Conservation (phyloP, 768 basidiomycete species). For the Tricholoma furcatifolium region DNA sequence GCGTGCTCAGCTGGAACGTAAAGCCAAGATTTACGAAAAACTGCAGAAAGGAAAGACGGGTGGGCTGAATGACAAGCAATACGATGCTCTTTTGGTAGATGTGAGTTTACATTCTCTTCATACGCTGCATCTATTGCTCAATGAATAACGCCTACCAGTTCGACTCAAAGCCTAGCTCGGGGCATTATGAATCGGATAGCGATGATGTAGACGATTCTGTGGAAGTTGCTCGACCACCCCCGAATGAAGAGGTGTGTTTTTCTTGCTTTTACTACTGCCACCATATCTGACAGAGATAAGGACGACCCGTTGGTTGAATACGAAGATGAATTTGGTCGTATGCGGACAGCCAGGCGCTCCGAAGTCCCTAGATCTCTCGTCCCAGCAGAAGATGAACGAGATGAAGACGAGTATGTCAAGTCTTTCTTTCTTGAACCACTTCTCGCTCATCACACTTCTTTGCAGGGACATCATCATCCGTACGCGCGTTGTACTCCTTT, state of each 20-base stretch:
- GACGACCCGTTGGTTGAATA: conserved; percentile 83
- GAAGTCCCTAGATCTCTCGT: conserved; percentile 73
- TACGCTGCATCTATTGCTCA: neutral
- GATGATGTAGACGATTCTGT: conserved; percentile 81
- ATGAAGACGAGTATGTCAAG: conserved; percentile 57
- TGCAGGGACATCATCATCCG: conserved; percentile 60
- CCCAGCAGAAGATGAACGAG: conserved; percentile 41
- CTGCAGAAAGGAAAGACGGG: conserved; percentile 75
- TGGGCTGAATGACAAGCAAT: conserved; percentile 74
- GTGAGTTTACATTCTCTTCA: conserved; percentile 40
- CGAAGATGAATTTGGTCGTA: conserved; percentile 84
- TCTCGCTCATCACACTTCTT: conserved; percentile 8
- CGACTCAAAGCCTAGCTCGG: conserved; percentile 51
- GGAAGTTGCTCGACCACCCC: conserved; percentile 49
- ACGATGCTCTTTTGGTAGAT: conserved; percentile 71
- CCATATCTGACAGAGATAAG: conserved; percentile 28
- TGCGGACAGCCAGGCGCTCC: conserved; percentile 64
- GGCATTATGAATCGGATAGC: conserved; percentile 63
- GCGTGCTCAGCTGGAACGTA: conserved; percentile 69
- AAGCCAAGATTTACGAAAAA: conserved; percentile 80
- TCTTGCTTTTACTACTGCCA: neutral
- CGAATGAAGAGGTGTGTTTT: conserved; percentile 37
- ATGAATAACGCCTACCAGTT: conserved; percentile 44
- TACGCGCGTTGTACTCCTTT: conserved; percentile 22
- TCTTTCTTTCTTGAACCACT: conserved; percentile 4